Evolutionary conservation across 139 green algal genomes (phyloP).

Genomic region (Chlorella sp.): DNA sequence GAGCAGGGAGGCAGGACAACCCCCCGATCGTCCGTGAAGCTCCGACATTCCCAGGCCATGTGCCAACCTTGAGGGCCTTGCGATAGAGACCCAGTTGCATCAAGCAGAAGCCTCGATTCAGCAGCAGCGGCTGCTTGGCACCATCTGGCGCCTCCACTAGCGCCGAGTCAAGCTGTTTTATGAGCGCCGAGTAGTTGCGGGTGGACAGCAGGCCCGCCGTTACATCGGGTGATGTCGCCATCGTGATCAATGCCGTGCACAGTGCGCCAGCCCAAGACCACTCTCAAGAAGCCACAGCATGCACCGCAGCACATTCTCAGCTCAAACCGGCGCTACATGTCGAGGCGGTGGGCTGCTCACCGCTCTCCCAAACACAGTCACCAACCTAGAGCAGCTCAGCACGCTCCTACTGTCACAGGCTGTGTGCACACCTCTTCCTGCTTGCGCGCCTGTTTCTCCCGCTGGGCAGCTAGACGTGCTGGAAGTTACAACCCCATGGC

Average conservation of each 20-base stretch:
- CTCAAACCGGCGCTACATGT: neutral
- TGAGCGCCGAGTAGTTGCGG: conserved; percentile 6
- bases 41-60: neutral
- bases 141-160: neutral
- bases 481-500: no score
- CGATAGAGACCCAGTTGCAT: conserved; percentile 71
- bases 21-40: no score
- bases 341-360: neutral
- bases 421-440: no score
- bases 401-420: no score
- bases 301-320: neutral
- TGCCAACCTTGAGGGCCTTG: conserved; percentile 81
- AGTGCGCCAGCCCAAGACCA: neutral
- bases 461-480: no score
- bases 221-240: neutral
- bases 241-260: neutral
- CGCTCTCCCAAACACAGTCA: neutral
- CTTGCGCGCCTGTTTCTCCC: no score
- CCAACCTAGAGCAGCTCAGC: no score
- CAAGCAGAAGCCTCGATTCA: conserved; percentile 72
- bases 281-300: neutral
- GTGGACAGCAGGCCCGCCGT: neutral
- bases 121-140: conserved; percentile 30
- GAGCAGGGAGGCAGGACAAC: neutral
- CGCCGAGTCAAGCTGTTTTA: conserved; percentile 3